These are phyloP conservation scores for Gastrolobium bilobum DNA, from an alignment of 306 rosid genomes.

Conservation along the genomic window DNA sequence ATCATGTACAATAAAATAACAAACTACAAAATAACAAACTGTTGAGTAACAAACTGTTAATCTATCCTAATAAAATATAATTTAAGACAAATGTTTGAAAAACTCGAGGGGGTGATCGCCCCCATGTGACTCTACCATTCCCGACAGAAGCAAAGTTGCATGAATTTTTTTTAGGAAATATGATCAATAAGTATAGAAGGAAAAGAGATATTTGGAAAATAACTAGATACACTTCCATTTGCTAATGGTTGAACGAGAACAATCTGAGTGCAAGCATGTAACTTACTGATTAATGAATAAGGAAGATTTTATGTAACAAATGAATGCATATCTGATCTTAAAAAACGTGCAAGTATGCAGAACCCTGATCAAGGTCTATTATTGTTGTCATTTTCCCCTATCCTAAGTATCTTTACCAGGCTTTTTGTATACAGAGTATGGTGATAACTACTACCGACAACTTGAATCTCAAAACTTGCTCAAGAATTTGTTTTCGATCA, in stretches of 20 bases:
- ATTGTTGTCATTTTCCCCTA: neutral
- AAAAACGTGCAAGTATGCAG: constrained; percentile 31
- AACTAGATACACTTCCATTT: neutral
- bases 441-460: constrained; percentile 6
- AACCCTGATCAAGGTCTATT: neutral
- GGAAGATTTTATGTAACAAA: neutral
- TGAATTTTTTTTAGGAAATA: neutral
- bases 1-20: too few species aligned
- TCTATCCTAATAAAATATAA: too few species aligned
- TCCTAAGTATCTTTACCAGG: neutral
- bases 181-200: neutral
- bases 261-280: neutral
- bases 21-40: too few species aligned
- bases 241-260: constrained; percentile 7
- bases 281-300: constrained; percentile 28
- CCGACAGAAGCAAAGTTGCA: neutral
- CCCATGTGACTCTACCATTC: too few species aligned
- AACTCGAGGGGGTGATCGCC: too few species aligned
- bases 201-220: neutral
- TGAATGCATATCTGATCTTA: constrained; percentile 23
- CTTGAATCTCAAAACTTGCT: constrained; percentile 26
- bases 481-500: constrained; percentile 18
- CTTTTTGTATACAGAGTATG: constrained; percentile 23
- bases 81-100: too few species aligned
- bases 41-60: too few species aligned